A percentile compares a stretch with the other conserved stretches of the same genome.
These are phyloP conservation scores for Solanum etuberosum DNA, from an alignment of 257 asterid genomes.

Conservation along the genomic window DNA sequence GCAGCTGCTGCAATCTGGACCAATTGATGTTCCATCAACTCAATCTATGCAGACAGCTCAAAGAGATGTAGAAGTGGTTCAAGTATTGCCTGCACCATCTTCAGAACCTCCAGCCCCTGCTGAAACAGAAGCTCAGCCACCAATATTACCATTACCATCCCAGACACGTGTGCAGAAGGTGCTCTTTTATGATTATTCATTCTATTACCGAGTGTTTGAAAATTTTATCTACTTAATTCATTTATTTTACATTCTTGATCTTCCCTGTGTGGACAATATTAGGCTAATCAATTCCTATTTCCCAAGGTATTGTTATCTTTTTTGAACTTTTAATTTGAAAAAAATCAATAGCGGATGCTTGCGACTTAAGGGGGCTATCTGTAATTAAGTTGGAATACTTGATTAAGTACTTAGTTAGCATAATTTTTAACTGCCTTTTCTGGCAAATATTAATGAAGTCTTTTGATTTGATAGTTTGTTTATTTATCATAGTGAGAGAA, in stretches of 20 bases:
- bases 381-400: background rate
- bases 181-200: background rate
- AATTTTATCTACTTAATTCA: background rate
- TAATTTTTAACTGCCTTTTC: background rate
- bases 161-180: constrained; percentile 60
- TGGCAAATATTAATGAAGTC: background rate
- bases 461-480: background rate
- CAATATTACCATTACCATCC: constrained; percentile 72
- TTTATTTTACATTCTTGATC: background rate
- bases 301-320: background rate
- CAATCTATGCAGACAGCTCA: constrained; percentile 50
- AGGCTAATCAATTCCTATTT: background rate
- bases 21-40: constrained; percentile 32
- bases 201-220: background rate
- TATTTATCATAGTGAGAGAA: background rate
- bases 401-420: background rate
- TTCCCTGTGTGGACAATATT: background rate
- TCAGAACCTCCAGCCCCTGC: constrained; percentile 37
- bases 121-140: constrained; percentile 73
- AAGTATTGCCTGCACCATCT: constrained; percentile 42
- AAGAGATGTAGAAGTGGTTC: constrained; percentile 85
- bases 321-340: background rate
- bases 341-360: background rate
- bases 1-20: constrained; percentile 62
- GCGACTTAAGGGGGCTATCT: background rate